Percentiles rank a stretch among this genome's conserved stretches.
Conservation (phyloP, 306 rosid species). For the Dryas alaskensis region DNA sequence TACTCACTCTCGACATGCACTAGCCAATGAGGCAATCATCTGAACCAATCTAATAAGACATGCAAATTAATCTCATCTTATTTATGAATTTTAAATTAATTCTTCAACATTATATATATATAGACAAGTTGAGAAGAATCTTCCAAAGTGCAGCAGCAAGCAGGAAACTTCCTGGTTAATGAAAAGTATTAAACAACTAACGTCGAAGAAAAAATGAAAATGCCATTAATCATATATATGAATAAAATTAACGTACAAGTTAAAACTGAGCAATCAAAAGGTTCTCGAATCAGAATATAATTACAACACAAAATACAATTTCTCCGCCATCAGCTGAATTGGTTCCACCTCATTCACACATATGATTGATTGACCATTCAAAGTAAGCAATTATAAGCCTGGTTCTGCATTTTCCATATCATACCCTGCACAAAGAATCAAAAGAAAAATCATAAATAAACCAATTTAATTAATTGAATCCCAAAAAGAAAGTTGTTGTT, state of each 20-base stretch:
- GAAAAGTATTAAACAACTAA: neutral
- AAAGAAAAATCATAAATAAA: neutral
- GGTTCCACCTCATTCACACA: too few relatives aligned
- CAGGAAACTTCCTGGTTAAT: neutral
- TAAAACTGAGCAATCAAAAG: neutral
- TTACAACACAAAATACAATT: neutral
- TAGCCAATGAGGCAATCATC: too few relatives aligned
- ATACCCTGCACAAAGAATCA: slow-evolving; percentile 4
- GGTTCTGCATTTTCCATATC: neutral
- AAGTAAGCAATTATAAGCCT: too few relatives aligned
- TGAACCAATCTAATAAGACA: too few relatives aligned
- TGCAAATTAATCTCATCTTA: too few relatives aligned
- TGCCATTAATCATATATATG: neutral
- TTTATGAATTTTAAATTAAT: too few relatives aligned
- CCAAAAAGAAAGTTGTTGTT: too few relatives aligned
- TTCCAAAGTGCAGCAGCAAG: neutral
- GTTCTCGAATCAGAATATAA: neutral
- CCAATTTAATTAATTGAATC: too few relatives aligned
- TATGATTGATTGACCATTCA: too few relatives aligned
- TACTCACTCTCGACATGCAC: too few relatives aligned
- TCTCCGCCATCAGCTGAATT: too few relatives aligned
- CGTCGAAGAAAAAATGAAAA: neutral
- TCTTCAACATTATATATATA: neutral
- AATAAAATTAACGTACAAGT: neutral
- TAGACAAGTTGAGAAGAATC: neutral